These are phyloP conservation scores for Suillus paluster DNA, from an alignment of 768 basidiomycete genomes.

Conservation along the genomic window DNA sequence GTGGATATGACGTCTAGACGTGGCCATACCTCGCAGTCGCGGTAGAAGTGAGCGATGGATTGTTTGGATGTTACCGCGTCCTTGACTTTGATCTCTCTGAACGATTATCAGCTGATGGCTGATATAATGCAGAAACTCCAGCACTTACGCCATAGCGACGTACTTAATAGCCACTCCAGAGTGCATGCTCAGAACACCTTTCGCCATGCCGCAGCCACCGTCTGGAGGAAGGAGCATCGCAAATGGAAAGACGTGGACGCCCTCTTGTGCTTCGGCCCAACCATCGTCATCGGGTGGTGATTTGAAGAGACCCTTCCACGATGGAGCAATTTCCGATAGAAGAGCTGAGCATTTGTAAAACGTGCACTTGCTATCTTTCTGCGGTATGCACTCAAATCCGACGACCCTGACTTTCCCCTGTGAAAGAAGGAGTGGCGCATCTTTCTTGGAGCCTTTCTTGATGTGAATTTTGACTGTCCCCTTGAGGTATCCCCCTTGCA, in stretches of 20 bases:
- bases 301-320: constrained; percentile 45
- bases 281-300: constrained; percentile 61
- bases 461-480: constrained; percentile 74
- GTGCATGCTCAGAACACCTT: constrained; percentile 59
- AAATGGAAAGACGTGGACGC: constrained; percentile 74
- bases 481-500: constrained; percentile 77
- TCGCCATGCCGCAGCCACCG: constrained; percentile 52
- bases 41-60: constrained; percentile 90
- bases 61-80: constrained; percentile 59
- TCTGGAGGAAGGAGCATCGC: constrained; percentile 66
- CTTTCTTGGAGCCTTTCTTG: constrained; percentile 56
- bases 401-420: constrained; percentile 81
- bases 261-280: constrained; percentile 64
- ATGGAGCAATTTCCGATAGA: constrained; percentile 54
- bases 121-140: constrained; percentile 8
- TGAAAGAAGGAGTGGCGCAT: constrained; percentile 63
- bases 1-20: constrained; percentile 63
- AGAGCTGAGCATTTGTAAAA: constrained; percentile 79
- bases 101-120: background rate
- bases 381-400: constrained; percentile 78
- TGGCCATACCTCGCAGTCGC: constrained; percentile 81
- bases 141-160: constrained; percentile 76
- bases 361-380: constrained; percentile 64
- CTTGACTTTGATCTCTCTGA: constrained; percentile 77
- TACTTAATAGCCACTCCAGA: constrained; percentile 74